Percentiles rank a stretch among this genome's conserved stretches.
Conservation (phyloP, 805 yeast species). For the Candida awuae region DNA sequence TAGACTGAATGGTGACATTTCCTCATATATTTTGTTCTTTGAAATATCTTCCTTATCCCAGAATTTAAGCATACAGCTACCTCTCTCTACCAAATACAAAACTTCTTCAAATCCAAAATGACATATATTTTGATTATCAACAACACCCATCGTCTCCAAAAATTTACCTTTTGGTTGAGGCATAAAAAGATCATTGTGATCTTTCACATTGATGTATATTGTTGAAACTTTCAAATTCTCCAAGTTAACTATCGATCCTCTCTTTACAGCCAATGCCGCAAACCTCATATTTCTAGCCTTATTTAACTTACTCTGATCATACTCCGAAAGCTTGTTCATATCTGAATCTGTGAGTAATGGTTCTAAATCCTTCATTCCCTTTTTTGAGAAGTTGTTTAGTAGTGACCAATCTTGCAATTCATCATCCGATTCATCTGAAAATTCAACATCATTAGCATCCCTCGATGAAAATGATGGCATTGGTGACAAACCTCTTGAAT, state of each 20-base stretch:
- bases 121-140: slow-evolving; percentile 38
- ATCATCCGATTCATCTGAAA: slow-evolving; percentile 34
- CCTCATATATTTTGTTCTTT: slow-evolving; percentile 24
- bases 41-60: slow-evolving; percentile 16
- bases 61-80: slow-evolving; percentile 36
- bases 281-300: slow-evolving; percentile 66
- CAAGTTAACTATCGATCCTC: slow-evolving; percentile 33
- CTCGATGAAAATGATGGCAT: slow-evolving; percentile 1
- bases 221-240: slow-evolving; percentile 23
- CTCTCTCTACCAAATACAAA: slow-evolving; percentile 74
- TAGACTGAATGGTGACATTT: slow-evolving; percentile 40
- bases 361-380: slow-evolving; percentile 82
- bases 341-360: slow-evolving; percentile 33
- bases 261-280: slow-evolving; percentile 43
- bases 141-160: slow-evolving; percentile 62
- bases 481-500: slow-evolving; percentile 6
- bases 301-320: slow-evolving; percentile 32
- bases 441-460: slow-evolving; percentile 6
- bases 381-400: slow-evolving; percentile 42
- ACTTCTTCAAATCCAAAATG: slow-evolving; percentile 59
- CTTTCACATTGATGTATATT: slow-evolving; percentile 15
- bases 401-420: slow-evolving; percentile 49
- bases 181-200: slow-evolving; percentile 23
- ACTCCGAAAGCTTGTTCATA: slow-evolving; percentile 13
- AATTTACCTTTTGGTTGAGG: slow-evolving; percentile 59